A percentile compares a stretch with the other conserved stretches of the same genome.
phyloP scores from a whole-genome alignment of 768 basidiomycete species.

The Fomitopsis serialis region DNA sequence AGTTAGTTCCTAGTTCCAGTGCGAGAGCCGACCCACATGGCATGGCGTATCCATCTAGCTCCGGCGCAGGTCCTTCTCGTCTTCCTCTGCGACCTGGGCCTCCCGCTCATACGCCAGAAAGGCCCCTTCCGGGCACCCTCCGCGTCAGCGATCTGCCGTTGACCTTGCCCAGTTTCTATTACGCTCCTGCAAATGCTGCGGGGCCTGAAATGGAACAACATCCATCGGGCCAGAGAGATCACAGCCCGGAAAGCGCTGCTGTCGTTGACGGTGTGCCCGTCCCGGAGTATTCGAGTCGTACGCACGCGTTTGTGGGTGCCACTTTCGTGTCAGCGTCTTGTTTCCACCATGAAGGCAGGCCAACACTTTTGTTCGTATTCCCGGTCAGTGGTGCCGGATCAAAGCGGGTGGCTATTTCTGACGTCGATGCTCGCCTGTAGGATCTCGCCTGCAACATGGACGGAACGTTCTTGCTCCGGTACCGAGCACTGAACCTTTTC shows the following conservation, averaged over 20 bases:
- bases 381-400: slow-evolving; percentile 30
- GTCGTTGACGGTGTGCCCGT: slow-evolving; percentile 34
- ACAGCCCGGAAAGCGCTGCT: slow-evolving; percentile 26
- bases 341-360: slow-evolving; percentile 38
- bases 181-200: slow-evolving; percentile 26
- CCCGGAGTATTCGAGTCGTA: slow-evolving; percentile 44
- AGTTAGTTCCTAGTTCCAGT: slow-evolving; percentile 30
- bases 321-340: slow-evolving; percentile 34
- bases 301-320: slow-evolving; percentile 48
- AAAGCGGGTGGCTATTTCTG: background rate
- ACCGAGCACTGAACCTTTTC: slow-evolving; percentile 57
- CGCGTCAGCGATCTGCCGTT: too few species aligned
- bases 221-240: slow-evolving; percentile 42
- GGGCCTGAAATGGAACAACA: too few species aligned
- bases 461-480: slow-evolving; percentile 62
- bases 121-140: too few species aligned
- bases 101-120: slow-evolving; percentile 31
- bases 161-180: slow-evolving; percentile 36
- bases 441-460: slow-evolving; percentile 68
- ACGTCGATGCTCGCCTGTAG: slow-evolving; percentile 30
- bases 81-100: too few species aligned
- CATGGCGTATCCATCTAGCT: too few species aligned
- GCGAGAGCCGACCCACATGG: too few species aligned
- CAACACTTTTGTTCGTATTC: slow-evolving; percentile 56
- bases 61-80: too few species aligned